Percentiles rank a stretch among this genome's conserved stretches.
Conservation (phyloP, 805 yeast species). For the Wilhelminamyces savonicus region DNA sequence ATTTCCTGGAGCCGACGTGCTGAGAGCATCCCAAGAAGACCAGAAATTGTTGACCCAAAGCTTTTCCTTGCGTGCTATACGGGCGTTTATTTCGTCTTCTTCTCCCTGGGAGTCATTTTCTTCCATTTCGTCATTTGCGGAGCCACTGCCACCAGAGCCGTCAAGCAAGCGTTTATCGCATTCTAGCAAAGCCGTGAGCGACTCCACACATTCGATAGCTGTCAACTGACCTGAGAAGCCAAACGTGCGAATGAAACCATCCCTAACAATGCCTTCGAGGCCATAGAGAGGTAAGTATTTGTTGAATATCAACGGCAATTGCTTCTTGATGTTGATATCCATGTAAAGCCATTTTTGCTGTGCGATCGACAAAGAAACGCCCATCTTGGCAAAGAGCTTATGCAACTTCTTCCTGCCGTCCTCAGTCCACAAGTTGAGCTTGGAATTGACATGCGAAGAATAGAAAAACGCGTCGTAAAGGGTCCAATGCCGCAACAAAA, state of each 20-base stretch:
- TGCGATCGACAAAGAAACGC: conserved; percentile 82
- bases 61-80: conserved; percentile 42
- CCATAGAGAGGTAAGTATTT: conserved; percentile 72
- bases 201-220: conserved; percentile 91
- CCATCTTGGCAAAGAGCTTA: conserved; percentile 94
- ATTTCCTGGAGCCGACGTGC: conserved; percentile 18
- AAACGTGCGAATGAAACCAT: conserved; percentile 79
- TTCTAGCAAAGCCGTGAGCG: conserved; percentile 79
- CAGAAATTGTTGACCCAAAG: conserved; percentile 71
- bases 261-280: conserved; percentile 72
- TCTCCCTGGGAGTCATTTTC: conserved; percentile 12
- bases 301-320: conserved; percentile 60
- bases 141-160: conserved; percentile 7
- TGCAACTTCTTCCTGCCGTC: conserved; percentile 83
- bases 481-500: conserved; percentile 87
- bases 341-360: conserved; percentile 89
- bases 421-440: conserved; percentile 82
- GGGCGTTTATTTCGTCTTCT: conserved; percentile 17
- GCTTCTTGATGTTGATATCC: conserved; percentile 73
- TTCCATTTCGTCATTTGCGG: conserved; percentile 14
- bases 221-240: conserved; percentile 85
- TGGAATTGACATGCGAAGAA: conserved; percentile 87
- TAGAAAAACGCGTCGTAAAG: conserved; percentile 85
- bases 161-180: conserved; percentile 35
- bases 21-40: conserved; percentile 53